Base-by-base conservation (phyloP, 1,139 yeast genomes). In the Yamadazyma aaseri region DNA sequence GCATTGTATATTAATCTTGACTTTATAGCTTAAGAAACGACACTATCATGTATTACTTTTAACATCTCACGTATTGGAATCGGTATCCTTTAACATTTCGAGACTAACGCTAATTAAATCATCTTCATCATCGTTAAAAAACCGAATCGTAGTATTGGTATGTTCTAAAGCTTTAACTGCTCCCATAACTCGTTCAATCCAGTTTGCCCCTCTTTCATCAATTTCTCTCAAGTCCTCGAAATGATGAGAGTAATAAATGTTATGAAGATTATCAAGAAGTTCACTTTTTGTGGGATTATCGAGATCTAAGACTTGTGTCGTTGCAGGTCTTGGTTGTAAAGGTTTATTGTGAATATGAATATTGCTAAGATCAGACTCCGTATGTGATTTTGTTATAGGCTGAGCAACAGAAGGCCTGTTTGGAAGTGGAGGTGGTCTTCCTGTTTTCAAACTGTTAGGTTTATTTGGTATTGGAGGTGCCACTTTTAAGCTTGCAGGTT, bases 131-230 rank as follows among this genome's bases (percentile, higher is more conserved):
- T 70, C 76, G 16, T 51, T 51, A 44, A 70, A 68, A 31, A 70
- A 52, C 21, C 51, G 47, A n/a, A 70, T 45, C 37, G 53, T 56
- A 1, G 71, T 62, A n/a, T 53, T 46, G 4, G 63, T 51, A n/a
- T 61, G 63, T 10, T 72, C 71, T 29, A 77, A 56, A 13, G 47
- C 53, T 28, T 59, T 56, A 10, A 66, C 42, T 2, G 73, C 67
- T 3, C 55, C 45, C 14, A 64, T 50, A 2, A 72, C 62, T 38
- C 77, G 58, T 28, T 60, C 62, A 20, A 70, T 63, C 81, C 82
- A 77, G 17, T 56, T 44, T 1, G 74, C 73, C 1, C 77, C 79
- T 32, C 55, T 63, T 33, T 55, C 61, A 50, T 78, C 83, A 32
- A 56, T 55, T 30, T 64, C 67, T 38, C 65, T 65, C 40, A 59